Evolutionary conservation across 1,139 yeast genomes (phyloP).

Genomic region (Ashbya aceris): DNA sequence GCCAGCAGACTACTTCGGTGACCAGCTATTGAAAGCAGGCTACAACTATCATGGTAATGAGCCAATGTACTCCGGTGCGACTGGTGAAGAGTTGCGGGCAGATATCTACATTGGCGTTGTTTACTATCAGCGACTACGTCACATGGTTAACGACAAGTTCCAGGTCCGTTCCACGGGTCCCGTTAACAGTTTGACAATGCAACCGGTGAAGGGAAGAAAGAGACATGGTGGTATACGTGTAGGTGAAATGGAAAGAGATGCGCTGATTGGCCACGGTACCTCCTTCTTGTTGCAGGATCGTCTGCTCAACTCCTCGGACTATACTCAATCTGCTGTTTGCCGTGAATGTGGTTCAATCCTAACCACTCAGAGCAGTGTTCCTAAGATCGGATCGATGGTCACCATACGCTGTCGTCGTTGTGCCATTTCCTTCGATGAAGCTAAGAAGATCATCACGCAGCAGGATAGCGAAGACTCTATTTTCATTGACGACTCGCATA

Average conservation of each 20-base stretch:
- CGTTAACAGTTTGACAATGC: slow-evolving; percentile 93
- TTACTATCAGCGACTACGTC: slow-evolving; percentile 95
- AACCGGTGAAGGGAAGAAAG: slow-evolving; percentile 98
- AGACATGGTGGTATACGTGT: slow-evolving; percentile 99
- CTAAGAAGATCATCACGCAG: slow-evolving; percentile 32
- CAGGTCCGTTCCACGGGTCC: slow-evolving; percentile 99
- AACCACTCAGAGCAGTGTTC: slow-evolving; percentile 83
- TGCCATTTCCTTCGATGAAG: slow-evolving; percentile 53
- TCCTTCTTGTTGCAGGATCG: slow-evolving; percentile 93
- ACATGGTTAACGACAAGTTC: slow-evolving; percentile 98
- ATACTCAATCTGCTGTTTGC: slow-evolving; percentile 84
- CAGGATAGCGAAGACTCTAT: slow-evolving; percentile 31
- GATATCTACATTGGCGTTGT: slow-evolving; percentile 96
- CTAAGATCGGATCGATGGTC: slow-evolving; percentile 77
- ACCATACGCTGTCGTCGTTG: slow-evolving; percentile 86
- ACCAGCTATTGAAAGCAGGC: slow-evolving; percentile 78
- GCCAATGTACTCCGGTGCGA: slow-evolving; percentile 97
- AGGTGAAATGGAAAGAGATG: slow-evolving; percentile 99
- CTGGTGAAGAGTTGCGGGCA: slow-evolving; percentile 94
- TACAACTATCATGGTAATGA: slow-evolving; percentile 97
- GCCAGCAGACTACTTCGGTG: slow-evolving; percentile 96
- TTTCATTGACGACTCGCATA: slow-evolving; percentile 60
- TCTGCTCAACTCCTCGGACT: slow-evolving; percentile 89
- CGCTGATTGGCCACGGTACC: slow-evolving; percentile 98
- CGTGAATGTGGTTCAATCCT: slow-evolving; percentile 88